Conservation (phyloP, 202 grass and related monocot species). For the Cymbopogon flexuosus region DNA sequence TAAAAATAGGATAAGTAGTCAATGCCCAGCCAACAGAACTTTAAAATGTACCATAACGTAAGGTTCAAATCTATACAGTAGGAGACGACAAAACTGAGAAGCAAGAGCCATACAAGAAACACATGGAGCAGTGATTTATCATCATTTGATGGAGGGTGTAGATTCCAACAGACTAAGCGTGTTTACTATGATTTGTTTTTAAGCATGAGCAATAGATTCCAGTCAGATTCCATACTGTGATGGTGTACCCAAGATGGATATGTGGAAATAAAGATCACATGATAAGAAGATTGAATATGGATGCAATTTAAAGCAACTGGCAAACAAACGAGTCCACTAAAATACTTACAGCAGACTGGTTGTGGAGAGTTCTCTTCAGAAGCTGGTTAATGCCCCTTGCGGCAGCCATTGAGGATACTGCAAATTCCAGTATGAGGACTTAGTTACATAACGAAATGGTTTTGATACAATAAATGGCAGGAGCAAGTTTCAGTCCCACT, state of each 20-base stretch:
- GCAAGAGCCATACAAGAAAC: neutral
- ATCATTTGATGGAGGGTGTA: neutral
- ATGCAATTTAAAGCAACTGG: neutral
- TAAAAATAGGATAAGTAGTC: neutral
- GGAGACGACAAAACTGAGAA: neutral
- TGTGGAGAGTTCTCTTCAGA: slow-evolving; percentile 54
- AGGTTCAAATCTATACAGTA: neutral
- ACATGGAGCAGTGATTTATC: neutral
- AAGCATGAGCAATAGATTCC: neutral
- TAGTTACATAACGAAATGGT: neutral
- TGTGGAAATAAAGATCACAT: neutral
- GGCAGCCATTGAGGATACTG: slow-evolving; percentile 60
- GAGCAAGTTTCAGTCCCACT: neutral
- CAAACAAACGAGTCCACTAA: neutral
- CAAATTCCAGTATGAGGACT: neutral
- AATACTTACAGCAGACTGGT: slow-evolving; percentile 63
- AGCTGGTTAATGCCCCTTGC: slow-evolving; percentile 66
- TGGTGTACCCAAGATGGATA: neutral
- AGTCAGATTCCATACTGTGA: neutral
- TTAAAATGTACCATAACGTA: neutral
- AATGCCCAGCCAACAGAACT: neutral
- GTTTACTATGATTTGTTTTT: neutral
- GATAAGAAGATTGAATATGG: neutral
- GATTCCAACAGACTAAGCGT: neutral
- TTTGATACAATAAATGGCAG: neutral